Evolutionary conservation across 225 moss, liverwort and hornwort species (phyloP).

Genomic region (Pseudisothecium myosuroides): DNA sequence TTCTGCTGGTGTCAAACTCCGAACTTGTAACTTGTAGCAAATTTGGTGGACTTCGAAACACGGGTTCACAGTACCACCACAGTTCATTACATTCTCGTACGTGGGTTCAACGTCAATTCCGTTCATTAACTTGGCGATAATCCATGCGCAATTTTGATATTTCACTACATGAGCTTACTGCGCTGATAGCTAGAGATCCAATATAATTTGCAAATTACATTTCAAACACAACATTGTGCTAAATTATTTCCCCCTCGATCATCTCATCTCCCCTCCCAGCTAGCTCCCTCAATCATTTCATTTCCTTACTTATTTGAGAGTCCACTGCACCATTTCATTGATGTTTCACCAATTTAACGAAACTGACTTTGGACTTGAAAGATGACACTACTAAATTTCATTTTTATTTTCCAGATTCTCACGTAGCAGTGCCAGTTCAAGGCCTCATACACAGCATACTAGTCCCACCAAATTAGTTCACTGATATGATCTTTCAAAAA

Average conservation of each 20-base stretch:
- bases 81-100: background rate
- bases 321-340: background rate
- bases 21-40: background rate
- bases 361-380: background rate
- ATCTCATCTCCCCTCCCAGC: background rate
- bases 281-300: background rate
- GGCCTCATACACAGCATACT: no score
- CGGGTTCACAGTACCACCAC: no score
- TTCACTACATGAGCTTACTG: background rate
- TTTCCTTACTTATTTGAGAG: background rate
- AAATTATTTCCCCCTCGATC: background rate
- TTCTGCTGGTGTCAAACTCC: no score
- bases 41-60: background rate
- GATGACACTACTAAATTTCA: background rate
- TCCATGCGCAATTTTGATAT: background rate
- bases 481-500: background rate
- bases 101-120: background rate
- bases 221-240: background rate
- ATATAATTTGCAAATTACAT: background rate
- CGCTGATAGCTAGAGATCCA: background rate
- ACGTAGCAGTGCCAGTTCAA: background rate
- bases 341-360: background rate
- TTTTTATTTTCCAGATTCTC: background rate
- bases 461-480: background rate
- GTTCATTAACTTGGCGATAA: background rate